phyloP scores from a whole-genome alignment of 192 early-diverging fungal genomes.

The Chytriomyces confervae region DNA sequence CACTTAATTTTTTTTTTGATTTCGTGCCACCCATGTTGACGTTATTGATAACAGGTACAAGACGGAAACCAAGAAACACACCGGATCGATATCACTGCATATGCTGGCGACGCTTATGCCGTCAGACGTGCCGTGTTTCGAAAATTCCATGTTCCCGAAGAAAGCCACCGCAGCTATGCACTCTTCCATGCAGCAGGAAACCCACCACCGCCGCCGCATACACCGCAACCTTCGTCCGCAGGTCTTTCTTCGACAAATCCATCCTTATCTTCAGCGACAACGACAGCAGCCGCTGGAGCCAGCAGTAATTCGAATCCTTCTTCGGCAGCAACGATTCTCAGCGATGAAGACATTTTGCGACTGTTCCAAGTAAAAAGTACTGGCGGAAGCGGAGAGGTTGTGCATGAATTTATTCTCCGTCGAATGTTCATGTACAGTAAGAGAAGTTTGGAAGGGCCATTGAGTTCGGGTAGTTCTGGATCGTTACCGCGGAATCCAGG shows the following conservation, averaged over 20 bases:
- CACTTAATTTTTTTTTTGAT: background rate
- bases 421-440: slow-evolving; percentile 3
- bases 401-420: slow-evolving; percentile 20
- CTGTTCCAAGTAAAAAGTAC: slow-evolving; percentile 60
- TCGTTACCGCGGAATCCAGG: background rate
- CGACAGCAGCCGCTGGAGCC: no score
- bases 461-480: background rate
- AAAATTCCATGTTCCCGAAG: slow-evolving; percentile 78
- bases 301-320: no score
- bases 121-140: slow-evolving; percentile 76
- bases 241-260: background rate
- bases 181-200: slow-evolving; percentile 27
- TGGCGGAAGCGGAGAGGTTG: background rate
- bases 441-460: background rate
- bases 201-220: background rate
- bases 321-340: slow-evolving; percentile 3
- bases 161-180: slow-evolving; percentile 40
- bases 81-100: slow-evolving; percentile 76
- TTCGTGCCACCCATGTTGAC: background rate
- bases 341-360: slow-evolving; percentile 76
- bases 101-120: slow-evolving; percentile 64
- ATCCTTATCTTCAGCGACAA: background rate
- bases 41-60: slow-evolving; percentile 8
- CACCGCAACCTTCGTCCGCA: slow-evolving; percentile 18
- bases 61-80: slow-evolving; percentile 58